Evolutionary conservation across 2,329 filamentous ascomycete genomes (phyloP).

Genomic region (Canariomyces notabilis): DNA sequence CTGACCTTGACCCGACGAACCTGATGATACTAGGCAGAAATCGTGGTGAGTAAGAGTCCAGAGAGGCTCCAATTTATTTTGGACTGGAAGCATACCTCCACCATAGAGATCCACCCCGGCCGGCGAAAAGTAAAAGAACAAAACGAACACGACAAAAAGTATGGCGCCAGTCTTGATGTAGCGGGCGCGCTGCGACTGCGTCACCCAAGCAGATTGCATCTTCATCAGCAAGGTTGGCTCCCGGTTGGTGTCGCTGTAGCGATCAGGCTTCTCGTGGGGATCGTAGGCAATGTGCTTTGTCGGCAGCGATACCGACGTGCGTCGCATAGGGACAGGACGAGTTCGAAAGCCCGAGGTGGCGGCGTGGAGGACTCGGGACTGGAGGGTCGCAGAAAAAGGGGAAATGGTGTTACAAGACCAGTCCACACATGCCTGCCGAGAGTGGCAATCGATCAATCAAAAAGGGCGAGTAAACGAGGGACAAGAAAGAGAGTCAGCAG

Average conservation of each 20-base stretch:
- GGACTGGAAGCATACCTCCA: constrained; percentile 33
- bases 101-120: constrained; percentile 51
- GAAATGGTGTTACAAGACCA: neutral
- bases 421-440: constrained; percentile 12
- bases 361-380: neutral
- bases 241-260: constrained; percentile 47
- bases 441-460: constrained; percentile 7
- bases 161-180: constrained; percentile 63
- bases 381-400: neutral
- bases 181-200: constrained; percentile 60
- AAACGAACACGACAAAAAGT: constrained; percentile 52
- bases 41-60: neutral
- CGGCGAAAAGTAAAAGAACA: constrained; percentile 61
- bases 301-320: constrained; percentile 59
- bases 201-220: constrained; percentile 55
- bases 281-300: constrained; percentile 57
- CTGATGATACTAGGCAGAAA: constrained; percentile 15
- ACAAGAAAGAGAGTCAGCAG: constrained; percentile 14
- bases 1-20: constrained; percentile 40
- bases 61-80: neutral
- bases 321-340: constrained; percentile 48
- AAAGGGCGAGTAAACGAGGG: constrained; percentile 17
- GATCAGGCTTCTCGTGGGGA: constrained; percentile 60
- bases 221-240: constrained; percentile 47
- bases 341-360: constrained; percentile 5